These are phyloP conservation scores for Fusarium pseudocircinatum DNA, from an alignment of 2,329 filamentous ascomycete genomes.

Conservation along the genomic window DNA sequence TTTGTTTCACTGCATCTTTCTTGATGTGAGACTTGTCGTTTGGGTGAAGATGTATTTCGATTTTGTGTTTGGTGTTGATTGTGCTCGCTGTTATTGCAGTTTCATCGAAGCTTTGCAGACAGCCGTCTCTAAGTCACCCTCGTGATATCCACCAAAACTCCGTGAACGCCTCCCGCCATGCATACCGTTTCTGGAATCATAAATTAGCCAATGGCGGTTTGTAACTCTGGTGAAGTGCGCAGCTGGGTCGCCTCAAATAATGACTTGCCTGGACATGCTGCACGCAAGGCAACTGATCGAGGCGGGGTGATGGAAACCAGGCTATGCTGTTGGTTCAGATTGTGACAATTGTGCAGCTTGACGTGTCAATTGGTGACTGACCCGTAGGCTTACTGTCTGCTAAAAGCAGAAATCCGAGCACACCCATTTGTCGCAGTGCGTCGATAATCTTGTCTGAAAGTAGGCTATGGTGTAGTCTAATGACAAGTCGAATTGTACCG, in stretches of 20 bases:
- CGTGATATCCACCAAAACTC: neutral
- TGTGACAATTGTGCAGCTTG: neutral
- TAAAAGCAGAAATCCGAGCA: neutral
- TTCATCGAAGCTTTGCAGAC: too few relatives aligned
- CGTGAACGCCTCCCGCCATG: neutral
- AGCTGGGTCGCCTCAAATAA: accelerated
- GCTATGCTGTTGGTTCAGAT: constrained; percentile 8
- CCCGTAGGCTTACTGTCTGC: neutral
- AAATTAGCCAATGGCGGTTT: accelerated
- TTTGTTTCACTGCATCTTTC: neutral
- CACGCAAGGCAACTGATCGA: neutral
- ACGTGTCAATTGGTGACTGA: constrained; percentile 12
- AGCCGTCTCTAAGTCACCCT: too few relatives aligned
- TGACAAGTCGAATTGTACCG: neutral
- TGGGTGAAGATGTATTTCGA: too few relatives aligned
- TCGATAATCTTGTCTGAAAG: neutral
- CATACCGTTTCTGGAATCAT: neutral
- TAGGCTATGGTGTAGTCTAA: neutral
- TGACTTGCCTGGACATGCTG: neutral
- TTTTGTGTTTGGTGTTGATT: too few relatives aligned
- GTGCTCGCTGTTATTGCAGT: too few relatives aligned
- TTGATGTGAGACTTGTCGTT: accelerated
- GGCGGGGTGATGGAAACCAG: neutral
- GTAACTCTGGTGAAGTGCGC: too few relatives aligned
- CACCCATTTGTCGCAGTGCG: neutral